Percentiles rank a stretch among this genome's conserved stretches.
Conservation (phyloP, 1,284 basidiomycete species). For the Heterobasidion annosum region DNA sequence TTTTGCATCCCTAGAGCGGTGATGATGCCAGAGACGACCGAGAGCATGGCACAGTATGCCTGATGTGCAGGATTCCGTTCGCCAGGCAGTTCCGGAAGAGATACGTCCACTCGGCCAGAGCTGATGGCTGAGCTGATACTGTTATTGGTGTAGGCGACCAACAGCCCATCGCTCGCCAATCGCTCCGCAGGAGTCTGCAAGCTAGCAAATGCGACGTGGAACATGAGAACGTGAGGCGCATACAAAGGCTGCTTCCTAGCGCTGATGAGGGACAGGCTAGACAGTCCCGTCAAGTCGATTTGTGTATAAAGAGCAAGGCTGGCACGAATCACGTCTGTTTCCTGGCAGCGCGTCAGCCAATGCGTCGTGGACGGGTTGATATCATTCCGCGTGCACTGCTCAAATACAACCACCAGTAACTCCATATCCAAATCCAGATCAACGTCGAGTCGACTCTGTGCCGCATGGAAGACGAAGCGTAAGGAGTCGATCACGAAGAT, state of each 20-base stretch:
- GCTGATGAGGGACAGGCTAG: slow-evolving; percentile 52
- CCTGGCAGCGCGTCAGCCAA: slow-evolving; percentile 80
- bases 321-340: slow-evolving; percentile 70
- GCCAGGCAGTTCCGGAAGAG: slow-evolving; percentile 58
- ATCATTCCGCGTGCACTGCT: slow-evolving; percentile 65
- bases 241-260: slow-evolving; percentile 59
- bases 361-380: slow-evolving; percentile 53
- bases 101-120: slow-evolving; percentile 62
- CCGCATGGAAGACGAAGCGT: slow-evolving; percentile 59
- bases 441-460: slow-evolving; percentile 43
- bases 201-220: slow-evolving; percentile 83
- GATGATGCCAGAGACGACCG: slow-evolving; percentile 71
- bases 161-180: slow-evolving; percentile 76
- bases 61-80: slow-evolving; percentile 73
- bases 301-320: slow-evolving; percentile 71
- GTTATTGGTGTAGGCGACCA: slow-evolving; percentile 80
- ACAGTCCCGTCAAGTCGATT: slow-evolving; percentile 61
- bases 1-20: slow-evolving; percentile 55
- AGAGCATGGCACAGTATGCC: slow-evolving; percentile 81
- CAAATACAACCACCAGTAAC: slow-evolving; percentile 73
- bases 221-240: slow-evolving; percentile 67
- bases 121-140: slow-evolving; percentile 70
- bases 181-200: slow-evolving; percentile 74
- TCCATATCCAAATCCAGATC: slow-evolving; percentile 77
- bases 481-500: slow-evolving; percentile 63